A percentile compares a stretch with the other conserved stretches of the same genome.
Conservation (phyloP, 2,329 filamentous ascomycete genomes). For the Rhynchosporium secalis region DNA sequence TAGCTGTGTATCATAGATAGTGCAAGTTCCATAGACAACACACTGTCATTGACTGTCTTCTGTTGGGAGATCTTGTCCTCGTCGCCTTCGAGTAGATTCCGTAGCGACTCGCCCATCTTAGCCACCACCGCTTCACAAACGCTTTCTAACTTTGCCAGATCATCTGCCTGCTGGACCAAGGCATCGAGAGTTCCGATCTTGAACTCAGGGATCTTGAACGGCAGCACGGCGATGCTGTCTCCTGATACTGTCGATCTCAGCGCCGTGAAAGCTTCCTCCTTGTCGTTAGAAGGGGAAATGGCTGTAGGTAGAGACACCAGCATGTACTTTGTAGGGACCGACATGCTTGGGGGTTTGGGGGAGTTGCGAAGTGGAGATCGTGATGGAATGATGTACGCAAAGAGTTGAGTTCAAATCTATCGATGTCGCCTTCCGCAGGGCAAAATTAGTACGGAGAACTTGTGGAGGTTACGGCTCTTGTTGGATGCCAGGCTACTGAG, state of each 20-base stretch:
- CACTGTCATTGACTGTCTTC: conserved; percentile 77
- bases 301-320: conserved; percentile 88
- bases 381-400: background rate
- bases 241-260: conserved; percentile 70
- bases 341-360: conserved; percentile 34
- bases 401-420: background rate
- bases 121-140: conserved; percentile 78
- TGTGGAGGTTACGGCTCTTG: no score
- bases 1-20: conserved; percentile 18
- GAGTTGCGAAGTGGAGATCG: background rate
- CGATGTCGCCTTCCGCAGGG: no score
- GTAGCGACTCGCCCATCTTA: conserved; percentile 61
- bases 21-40: conserved; percentile 45
- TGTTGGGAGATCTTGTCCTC: conserved; percentile 68
- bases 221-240: conserved; percentile 73
- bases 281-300: conserved; percentile 77
- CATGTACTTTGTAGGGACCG: conserved; percentile 63
- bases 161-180: conserved; percentile 93
- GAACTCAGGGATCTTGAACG: conserved; percentile 87
- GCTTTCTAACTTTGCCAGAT: conserved; percentile 82
- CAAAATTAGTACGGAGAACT: no score
- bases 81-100: conserved; percentile 39
- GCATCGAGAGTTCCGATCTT: conserved; percentile 97
- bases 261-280: conserved; percentile 77
- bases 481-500: no score